These are phyloP conservation scores for Candida ortonii DNA, from an alignment of 805 yeast genomes.

Conservation along the genomic window DNA sequence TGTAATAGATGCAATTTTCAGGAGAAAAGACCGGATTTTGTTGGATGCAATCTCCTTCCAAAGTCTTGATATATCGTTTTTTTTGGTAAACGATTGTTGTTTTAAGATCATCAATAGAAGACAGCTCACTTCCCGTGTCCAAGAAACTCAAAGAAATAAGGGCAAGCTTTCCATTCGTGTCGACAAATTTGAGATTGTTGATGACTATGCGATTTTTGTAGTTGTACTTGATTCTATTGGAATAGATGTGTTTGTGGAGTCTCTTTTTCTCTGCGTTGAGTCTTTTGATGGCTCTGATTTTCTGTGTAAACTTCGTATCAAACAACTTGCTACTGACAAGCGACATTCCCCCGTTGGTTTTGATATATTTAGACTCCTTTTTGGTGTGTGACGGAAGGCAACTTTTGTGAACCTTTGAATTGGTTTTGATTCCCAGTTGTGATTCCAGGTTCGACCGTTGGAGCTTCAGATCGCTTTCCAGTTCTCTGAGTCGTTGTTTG, in stretches of 20 bases:
- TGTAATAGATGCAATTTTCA: constrained; percentile 29
- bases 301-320: constrained; percentile 31
- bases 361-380: constrained; percentile 6
- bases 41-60: constrained; percentile 25
- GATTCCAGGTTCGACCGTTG: constrained; percentile 16
- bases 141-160: constrained; percentile 32
- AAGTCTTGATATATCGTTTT: constrained; percentile 21
- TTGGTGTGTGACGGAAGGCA: neutral
- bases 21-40: constrained; percentile 9
- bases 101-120: constrained; percentile 21
- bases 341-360: constrained; percentile 37
- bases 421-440: constrained; percentile 18
- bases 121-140: constrained; percentile 12
- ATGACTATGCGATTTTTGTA: constrained; percentile 44
- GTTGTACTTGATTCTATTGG: constrained; percentile 38
- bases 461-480: constrained; percentile 19
- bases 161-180: constrained; percentile 41
- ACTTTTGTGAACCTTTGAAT: constrained; percentile 2
- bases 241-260: constrained; percentile 20
- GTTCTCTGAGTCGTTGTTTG: constrained; percentile 17
- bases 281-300: constrained; percentile 20
- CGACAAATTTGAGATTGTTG: constrained; percentile 43
- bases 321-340: constrained; percentile 38
- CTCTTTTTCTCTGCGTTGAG: constrained; percentile 16
- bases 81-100: constrained; percentile 14